These are phyloP conservation scores for Dryas octopetala DNA, from an alignment of 306 rosid genomes.

Conservation along the genomic window DNA sequence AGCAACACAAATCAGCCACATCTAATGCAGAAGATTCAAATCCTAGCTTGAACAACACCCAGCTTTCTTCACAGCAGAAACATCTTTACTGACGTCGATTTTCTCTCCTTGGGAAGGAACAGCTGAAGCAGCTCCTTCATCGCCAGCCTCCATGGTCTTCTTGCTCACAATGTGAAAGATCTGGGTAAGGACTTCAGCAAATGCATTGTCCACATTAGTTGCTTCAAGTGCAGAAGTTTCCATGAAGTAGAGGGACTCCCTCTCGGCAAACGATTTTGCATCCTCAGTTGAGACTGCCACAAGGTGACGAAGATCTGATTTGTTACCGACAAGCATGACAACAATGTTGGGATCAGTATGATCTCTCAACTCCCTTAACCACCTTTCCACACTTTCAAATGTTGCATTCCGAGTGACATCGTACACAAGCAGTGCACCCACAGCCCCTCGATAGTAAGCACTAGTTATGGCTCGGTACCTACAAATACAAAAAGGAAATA, in stretches of 20 bases:
- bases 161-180: conserved; percentile 47
- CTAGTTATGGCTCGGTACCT: conserved; percentile 68
- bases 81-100: conserved; percentile 47
- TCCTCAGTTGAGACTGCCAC: conserved; percentile 59
- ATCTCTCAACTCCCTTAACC: conserved; percentile 59
- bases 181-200: conserved; percentile 50
- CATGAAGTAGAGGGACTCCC: conserved; percentile 55
- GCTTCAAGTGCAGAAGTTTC: conserved; percentile 65
- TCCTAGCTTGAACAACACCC: conserved; percentile 54
- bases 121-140: conserved; percentile 35
- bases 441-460: conserved; percentile 66
- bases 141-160: conserved; percentile 47
- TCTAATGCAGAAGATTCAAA: conserved; percentile 12
- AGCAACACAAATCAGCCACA: conserved; percentile 29
- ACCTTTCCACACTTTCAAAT: conserved; percentile 52
- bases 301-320: conserved; percentile 58
- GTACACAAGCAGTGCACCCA: conserved; percentile 57
- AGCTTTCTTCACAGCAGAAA: conserved; percentile 47
- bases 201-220: conserved; percentile 50
- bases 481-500: conserved; percentile 3
- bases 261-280: conserved; percentile 52
- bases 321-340: conserved; percentile 62
- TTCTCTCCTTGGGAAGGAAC: conserved; percentile 54
- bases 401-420: conserved; percentile 62
- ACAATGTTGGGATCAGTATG: conserved; percentile 64